Percentiles rank a stretch among this genome's conserved stretches.
These are phyloP conservation scores for Striga hermonthica DNA, from an alignment of 305 asterid species.

Conservation along the genomic window DNA sequence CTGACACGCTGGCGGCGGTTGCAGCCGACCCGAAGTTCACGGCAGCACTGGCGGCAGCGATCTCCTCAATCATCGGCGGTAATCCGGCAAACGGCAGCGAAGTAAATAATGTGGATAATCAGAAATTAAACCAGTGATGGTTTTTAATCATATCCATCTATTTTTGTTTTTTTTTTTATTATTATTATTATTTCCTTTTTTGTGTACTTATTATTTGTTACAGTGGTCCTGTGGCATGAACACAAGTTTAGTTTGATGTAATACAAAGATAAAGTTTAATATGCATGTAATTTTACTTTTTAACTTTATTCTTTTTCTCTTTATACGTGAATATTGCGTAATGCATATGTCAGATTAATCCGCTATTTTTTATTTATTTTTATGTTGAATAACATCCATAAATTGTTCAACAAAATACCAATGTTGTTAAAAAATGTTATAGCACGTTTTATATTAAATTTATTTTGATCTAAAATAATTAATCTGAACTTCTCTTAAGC, in stretches of 20 bases:
- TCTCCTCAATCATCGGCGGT: conserved; percentile 57
- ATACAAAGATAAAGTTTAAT: conserved; percentile 18
- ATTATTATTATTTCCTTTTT: background rate
- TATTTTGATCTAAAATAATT: too few relatives aligned
- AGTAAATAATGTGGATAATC: conserved; percentile 16
- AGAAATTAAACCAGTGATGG: conserved; percentile 23
- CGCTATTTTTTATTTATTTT: too few relatives aligned
- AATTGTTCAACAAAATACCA: too few relatives aligned
- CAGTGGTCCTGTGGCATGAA: conserved; percentile 17
- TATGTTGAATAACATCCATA: too few relatives aligned
- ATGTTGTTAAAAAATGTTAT: too few relatives aligned
- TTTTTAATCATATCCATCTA: conserved; percentile 3
- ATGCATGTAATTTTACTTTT: background rate
- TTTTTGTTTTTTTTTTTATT: background rate
- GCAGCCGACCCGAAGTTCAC: conserved; percentile 28
- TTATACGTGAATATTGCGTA: too few relatives aligned
- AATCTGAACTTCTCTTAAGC: too few relatives aligned
- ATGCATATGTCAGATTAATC: too few relatives aligned
- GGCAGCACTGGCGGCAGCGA: conserved; percentile 57
- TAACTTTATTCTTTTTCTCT: too few relatives aligned
- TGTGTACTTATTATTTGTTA: background rate
- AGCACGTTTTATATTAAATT: too few relatives aligned
- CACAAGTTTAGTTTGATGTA: conserved; percentile 31
- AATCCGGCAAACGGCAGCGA: conserved; percentile 32
- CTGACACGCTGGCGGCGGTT: conserved; percentile 48